Percentiles rank a stretch among this genome's conserved stretches.
Conservation (phyloP, 2,329 filamentous ascomycete species). For the Emergomyces orientalis region DNA sequence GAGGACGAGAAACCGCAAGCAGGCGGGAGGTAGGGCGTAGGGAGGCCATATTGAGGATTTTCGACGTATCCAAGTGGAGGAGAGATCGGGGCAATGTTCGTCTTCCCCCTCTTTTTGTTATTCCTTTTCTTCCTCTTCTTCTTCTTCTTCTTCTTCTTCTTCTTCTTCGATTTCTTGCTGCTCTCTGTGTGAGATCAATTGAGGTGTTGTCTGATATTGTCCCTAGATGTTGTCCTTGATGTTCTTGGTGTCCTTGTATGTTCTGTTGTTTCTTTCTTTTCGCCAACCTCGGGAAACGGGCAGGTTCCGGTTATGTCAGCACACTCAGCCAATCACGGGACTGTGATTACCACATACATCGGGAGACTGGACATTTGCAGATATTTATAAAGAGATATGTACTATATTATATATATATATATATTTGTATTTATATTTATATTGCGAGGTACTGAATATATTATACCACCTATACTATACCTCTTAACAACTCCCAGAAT, state of each 20-base stretch:
- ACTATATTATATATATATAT: too few species aligned
- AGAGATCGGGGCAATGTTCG: background rate
- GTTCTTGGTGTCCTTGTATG: background rate
- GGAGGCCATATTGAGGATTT: slow-evolving; percentile 34
- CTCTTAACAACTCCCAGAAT: background rate
- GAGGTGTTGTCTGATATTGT: background rate
- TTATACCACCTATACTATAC: background rate
- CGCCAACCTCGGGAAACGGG: slow-evolving; percentile 11
- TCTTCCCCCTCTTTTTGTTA: background rate
- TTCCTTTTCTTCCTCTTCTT: background rate
- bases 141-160: too few species aligned
- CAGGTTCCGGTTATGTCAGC: slow-evolving; percentile 17
- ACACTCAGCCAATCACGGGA: slow-evolving; percentile 12
- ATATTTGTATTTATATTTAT: too few species aligned
- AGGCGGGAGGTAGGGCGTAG: slow-evolving; percentile 41
- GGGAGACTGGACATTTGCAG: too few species aligned
- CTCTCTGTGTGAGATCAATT: background rate
- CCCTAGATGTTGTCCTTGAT: background rate
- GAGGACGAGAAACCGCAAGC: slow-evolving; percentile 34
- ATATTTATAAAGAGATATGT: too few species aligned
- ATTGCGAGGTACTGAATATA: too few species aligned
- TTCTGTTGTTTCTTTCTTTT: slow-evolving; percentile 3
- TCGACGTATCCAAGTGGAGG: background rate
- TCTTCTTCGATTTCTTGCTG: background rate
- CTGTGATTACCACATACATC: slow-evolving; percentile 12